Base-by-base conservation (phyloP, 495 filamentous ascomycete genomes). In the Daldinia loculata region DNA sequence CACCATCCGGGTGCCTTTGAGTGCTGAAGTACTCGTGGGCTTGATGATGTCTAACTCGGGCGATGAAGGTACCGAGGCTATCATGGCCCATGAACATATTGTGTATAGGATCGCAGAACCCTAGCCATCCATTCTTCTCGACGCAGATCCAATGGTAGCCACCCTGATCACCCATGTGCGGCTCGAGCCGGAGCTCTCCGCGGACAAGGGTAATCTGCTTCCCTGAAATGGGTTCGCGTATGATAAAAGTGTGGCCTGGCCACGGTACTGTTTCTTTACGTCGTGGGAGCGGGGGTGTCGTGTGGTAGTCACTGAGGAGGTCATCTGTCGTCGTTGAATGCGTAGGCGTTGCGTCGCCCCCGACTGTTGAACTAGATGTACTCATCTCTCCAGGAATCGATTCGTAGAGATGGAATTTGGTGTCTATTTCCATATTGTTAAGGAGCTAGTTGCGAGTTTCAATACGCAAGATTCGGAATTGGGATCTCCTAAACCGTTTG, bases 41-140 rank as follows among this genome's bases (percentile, higher is more conserved):
- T 6, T 12, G 30, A n/a, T 72, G 70, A 14, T 59, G 34, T 14
- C 63, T 67, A 0, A 51, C 48, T 34, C 56, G 11, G 7, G 64
- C 55, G 8, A 72, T 34, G 61, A 63, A 64, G 22, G 30, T 29
- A 0, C 60, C 51, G 4, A 11, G 17, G 22, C 24, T 56, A 32
- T 80, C 66, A 50, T 76, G 78, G 8, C 79, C 79, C 15, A 82
- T 66, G 32, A 72, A 76, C 43, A 58, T 73, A 15, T 66, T 63
- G 19, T 76, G 77, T 34, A 66, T 69, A 8, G 61, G 61, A 56
- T 80, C 79, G n/a, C 66, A 69, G 67, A 82, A 82, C 7, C 80
- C 80, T 24, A 82, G 64, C 79, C 80, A 82, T 48, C 80, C 80
- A 39, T 78, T 70, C 17, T 69, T 77, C 63, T 82, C 80, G 52